phyloP scores from a whole-genome alignment of 2,329 filamentous ascomycete genomes.

The Calonectria pauciramosa region DNA sequence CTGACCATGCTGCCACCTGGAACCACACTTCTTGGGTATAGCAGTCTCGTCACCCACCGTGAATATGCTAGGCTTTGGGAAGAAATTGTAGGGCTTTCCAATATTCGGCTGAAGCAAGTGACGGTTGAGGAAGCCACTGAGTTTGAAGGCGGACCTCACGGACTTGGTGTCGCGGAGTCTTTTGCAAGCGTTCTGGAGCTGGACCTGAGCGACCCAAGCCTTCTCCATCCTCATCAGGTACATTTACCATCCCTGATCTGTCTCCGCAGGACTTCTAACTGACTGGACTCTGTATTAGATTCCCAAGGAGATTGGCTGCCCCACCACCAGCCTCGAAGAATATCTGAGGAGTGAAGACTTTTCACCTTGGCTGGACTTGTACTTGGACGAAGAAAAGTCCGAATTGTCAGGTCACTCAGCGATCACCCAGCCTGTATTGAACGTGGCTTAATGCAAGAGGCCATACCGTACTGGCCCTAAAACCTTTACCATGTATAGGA shows the following conservation, averaged over 20 bases:
- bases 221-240: background rate
- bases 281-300: background rate
- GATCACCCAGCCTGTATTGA: background rate
- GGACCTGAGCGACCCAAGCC: background rate
- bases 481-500: background rate
- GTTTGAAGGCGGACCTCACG: background rate
- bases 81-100: background rate
- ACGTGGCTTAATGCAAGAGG: background rate
- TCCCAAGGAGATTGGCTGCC: background rate
- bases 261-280: background rate
- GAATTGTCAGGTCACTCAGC: background rate
- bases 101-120: background rate
- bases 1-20: background rate
- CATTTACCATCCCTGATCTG: background rate
- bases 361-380: background rate
- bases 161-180: background rate
- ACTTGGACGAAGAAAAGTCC: background rate
- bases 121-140: background rate
- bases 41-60: background rate
- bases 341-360: background rate
- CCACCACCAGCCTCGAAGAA: background rate
- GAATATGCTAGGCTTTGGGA: background rate
- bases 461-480: background rate
- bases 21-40: background rate
- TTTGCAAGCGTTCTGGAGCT: background rate